Base-by-base conservation (phyloP, 2,329 filamentous ascomycete species). In the Sclerotinia spermophila region DNA sequence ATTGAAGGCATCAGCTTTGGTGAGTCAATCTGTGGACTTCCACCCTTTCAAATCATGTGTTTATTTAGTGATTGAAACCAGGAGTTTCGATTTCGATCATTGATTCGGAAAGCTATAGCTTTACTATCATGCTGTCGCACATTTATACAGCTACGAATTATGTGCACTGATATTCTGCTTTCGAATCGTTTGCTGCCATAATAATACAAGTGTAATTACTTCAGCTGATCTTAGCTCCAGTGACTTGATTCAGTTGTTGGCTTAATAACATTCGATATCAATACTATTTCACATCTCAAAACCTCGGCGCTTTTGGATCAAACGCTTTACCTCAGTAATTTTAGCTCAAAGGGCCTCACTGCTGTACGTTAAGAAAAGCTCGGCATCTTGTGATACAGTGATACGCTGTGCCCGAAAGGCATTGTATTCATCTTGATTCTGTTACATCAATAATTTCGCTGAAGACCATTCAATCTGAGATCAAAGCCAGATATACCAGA, bases 41-140 rank as follows among this genome's bases (percentile, higher is more conserved):
- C n/a, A n/a, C n/a, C n/a, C n/a, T n/a, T n/a, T n/a, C n/a, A n/a
- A n/a, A n/a, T n/a, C n/a, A n/a, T n/a, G n/a, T n/a, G n/a, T n/a
- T n/a, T n/a, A n/a, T n/a, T n/a, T n/a, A n/a, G n/a, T n/a, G n/a
- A n/a, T n/a, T n/a, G n/a, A n/a, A n/a, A n/a, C n/a, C n/a, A n/a
- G n/a, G n/a, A n/a, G n/a, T 48, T 2, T 11, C 8, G 2, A 17
- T 27, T 0, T 1, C 48, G 27, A 1, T 3, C 17, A 53, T 27
- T 27, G 13, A 27, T 53, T 27, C 8, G 13, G 1, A 27, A 27
- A 27, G 48, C 24, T 13, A 51, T 15, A 27, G 11, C 7, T 51
- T 51, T 51, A 27, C 24, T n/a, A 27, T 6, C 11, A 51, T 51
- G 48, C 2, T n/a, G 11, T 3, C 3, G 24, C 24, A 5, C 6